Evolutionary conservation across 2,329 filamentous ascomycete species (phyloP), one percentile per base, ranked within the genome.

Genomic region (Plenodomus lindquistii): DNA sequence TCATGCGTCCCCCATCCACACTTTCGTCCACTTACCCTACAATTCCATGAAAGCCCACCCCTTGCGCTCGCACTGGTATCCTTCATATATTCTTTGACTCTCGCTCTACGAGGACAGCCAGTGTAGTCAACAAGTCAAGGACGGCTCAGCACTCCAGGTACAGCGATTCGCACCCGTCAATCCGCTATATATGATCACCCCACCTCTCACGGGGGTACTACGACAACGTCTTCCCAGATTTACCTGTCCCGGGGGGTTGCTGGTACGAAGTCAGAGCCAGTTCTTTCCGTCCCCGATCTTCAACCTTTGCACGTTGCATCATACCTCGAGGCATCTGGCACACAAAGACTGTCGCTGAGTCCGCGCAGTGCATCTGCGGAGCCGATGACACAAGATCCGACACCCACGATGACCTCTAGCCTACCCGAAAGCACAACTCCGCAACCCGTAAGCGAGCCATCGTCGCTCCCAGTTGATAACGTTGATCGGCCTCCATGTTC

Each of bases 161-260:
- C 22, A 11, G 36, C 10, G 15, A 13, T 35, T 44, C 20, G 29
- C 37, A 36, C 18, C n/a, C 27, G 34, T 37, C 18, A 21, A 37
- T 18, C 16, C 27, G 16, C 15, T 36, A 29, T 15, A 21, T 20
- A 37, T 19, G 37, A 9, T 20, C 29, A 10, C 19, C 37, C 37
- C 40, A 40, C 37, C 40, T 44, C 57, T 11, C 37, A 34, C 21
- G 57, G 65, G 52, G 64, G 63, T 62, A 59, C 55, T 57, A 37
- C 43, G 42, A 75, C 57, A 21, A 78, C 75, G 75, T 76, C 77
- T 72, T 78, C 75, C 39, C 72, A 77, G 50, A 78, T 79, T 29
- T 66, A 77, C 45, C 68, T 79, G 41, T 79, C 76, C 19, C 62
- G 75, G 44, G 75, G 71, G 44, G 73, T 78, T 50, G 75, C 76